phyloP scores from a whole-genome alignment of 2,329 filamentous ascomycete species.

The Arthrinium puccinioides region DNA sequence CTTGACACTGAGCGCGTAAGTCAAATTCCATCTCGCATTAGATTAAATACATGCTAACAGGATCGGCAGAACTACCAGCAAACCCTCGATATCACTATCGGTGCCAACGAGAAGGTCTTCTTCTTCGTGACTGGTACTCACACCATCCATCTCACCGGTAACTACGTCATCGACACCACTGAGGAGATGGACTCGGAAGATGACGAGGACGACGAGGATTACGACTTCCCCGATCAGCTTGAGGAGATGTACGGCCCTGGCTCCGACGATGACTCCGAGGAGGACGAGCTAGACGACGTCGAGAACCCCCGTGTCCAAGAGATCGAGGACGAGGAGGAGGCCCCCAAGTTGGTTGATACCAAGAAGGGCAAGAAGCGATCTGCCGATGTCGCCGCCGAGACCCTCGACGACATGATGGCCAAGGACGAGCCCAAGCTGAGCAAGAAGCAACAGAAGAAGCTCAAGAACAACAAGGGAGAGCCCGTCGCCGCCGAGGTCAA shows the following conservation, averaged over 20 bases:
- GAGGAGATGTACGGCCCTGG: slow-evolving; percentile 66
- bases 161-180: slow-evolving; percentile 75
- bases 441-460: slow-evolving; percentile 98
- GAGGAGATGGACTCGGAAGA: slow-evolving; percentile 57
- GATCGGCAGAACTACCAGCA: slow-evolving; percentile 81
- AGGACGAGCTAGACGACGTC: slow-evolving; percentile 71
- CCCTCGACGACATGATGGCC: slow-evolving; percentile 78
- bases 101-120: slow-evolving; percentile 82
- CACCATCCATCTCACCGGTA: slow-evolving; percentile 87
- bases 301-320: slow-evolving; percentile 78
- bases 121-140: slow-evolving; percentile 89
- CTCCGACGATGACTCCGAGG: slow-evolving; percentile 57
- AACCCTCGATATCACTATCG: slow-evolving; percentile 84
- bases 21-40: too few species aligned
- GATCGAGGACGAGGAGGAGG: slow-evolving; percentile 70
- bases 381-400: slow-evolving; percentile 63
- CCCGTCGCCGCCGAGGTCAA: slow-evolving; percentile 56
- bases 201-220: slow-evolving; percentile 64
- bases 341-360: slow-evolving; percentile 49
- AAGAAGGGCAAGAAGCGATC: slow-evolving; percentile 86
- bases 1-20: slow-evolving; percentile 86
- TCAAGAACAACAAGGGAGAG: slow-evolving; percentile 97
- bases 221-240: slow-evolving; percentile 74
- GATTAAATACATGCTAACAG: background rate
- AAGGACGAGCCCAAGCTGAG: slow-evolving; percentile 68